A percentile compares a stretch with the other conserved stretches of the same genome.
Evolutionary conservation across 345 rosid species (phyloP).

Genomic region (Carallia pectinifolia): DNA sequence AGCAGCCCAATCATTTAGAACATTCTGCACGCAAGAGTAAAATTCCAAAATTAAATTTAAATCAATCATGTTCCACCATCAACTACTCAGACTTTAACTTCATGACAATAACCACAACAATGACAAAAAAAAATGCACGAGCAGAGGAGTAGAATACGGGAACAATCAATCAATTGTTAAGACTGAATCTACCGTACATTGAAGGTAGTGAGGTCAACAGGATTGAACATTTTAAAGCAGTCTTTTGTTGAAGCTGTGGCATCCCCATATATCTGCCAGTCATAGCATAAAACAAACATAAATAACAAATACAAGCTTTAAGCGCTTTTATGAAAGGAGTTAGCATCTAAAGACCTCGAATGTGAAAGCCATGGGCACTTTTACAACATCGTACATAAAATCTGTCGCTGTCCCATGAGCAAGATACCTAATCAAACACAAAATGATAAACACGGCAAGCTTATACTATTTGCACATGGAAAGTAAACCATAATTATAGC

Average conservation of each 20-base stretch:
- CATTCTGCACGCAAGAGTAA: conserved; percentile 50
- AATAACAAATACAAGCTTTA: conserved; percentile 3
- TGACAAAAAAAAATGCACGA: background rate
- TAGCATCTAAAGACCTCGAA: conserved; percentile 73
- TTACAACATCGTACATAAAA: conserved; percentile 78
- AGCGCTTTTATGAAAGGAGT: conserved; percentile 3
- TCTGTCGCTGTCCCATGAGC: conserved; percentile 99
- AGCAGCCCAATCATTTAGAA: conserved; percentile 87
- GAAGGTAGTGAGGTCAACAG: conserved; percentile 67
- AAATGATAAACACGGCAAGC: background rate
- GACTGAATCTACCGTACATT: conserved; percentile 43
- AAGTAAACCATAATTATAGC: background rate
- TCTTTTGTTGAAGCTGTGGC: conserved; percentile 54
- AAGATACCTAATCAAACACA: conserved; percentile 56
- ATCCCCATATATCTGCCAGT: conserved; percentile 81
- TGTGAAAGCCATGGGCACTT: conserved; percentile 95
- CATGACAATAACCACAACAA: background rate
- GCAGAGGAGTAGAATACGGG: background rate
- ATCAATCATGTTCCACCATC: background rate
- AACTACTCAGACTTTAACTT: background rate
- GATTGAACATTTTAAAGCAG: conserved; percentile 98
- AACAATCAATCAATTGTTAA: background rate
- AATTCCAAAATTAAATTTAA: background rate
- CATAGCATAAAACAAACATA: conserved; percentile 10
- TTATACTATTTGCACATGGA: background rate